Evolutionary conservation across 2,329 filamentous ascomycete genomes (phyloP), one percentile per base, ranked within the genome.

Genomic region (Magnaporthiopsis rhizophila): DNA sequence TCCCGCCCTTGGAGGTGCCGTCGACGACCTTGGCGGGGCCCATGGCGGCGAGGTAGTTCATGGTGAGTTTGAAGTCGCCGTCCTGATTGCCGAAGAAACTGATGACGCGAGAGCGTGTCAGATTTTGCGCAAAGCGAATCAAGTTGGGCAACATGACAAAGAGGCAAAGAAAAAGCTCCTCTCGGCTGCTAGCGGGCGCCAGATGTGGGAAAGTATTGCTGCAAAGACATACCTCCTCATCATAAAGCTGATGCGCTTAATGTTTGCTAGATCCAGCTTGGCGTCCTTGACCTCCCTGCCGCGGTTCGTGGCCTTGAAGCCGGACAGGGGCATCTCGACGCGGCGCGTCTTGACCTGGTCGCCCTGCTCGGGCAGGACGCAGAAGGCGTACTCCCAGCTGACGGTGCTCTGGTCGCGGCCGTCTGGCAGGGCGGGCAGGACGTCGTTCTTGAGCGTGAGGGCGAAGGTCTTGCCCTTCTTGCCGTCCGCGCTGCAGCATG

Each of bases 41-140:
- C 21, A 24, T 26, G 4, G 61, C 64, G 3, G 64, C 60, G 26
- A 65, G 34, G 21, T 32, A 65, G 50, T 65, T 53, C 21, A 90
- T 74, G 1, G 79, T 76, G 5, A 90, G 72, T 3, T 78, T 79
- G 68, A 92, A 92, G 3, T 85, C 78, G 3, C 90, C 90, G 67
- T 90, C 79, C 74, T 93, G 90, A 0, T 82, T 76, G 11, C 87
- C 90, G 69, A 93, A 93, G 78, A 91, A 92, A 74, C 90, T 91
- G 68, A 6, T 8, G 15, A 12, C 18, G 21, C 1, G 34, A 13
- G 21, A 11, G 18, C 12, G 7, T 45, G 60, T 53, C n/a, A 32
- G 38, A 32, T n/a, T 24, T 1, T 3, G 28, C 28, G 28, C 28
- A 30, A 30, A 30, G 28, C 28, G 28, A 5, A 30, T 3, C 28